Evolutionary conservation across 768 basidiomycete species (phyloP).

Genomic region (Neoboletus brunneissimus): DNA sequence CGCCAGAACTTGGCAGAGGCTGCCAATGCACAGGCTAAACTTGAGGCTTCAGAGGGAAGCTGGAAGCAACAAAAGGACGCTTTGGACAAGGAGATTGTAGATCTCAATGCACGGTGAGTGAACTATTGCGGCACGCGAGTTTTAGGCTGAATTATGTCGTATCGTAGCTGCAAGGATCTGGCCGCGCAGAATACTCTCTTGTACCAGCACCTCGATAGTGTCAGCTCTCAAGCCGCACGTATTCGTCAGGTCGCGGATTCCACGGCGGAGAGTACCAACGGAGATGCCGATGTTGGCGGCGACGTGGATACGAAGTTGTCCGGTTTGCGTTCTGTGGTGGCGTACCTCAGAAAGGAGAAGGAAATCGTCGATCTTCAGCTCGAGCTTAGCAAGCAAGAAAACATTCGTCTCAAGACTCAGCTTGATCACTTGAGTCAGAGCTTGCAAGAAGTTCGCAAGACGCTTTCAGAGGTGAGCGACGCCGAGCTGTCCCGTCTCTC

Average conservation of each 20-base stretch:
- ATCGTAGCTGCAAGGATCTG: slow-evolving; percentile 65
- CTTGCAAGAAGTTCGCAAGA: slow-evolving; percentile 66
- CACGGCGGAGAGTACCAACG: slow-evolving; percentile 36
- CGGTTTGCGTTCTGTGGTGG: slow-evolving; percentile 74
- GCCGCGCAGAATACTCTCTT: slow-evolving; percentile 71
- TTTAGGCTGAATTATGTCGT: neutral
- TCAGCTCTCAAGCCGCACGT: slow-evolving; percentile 78
- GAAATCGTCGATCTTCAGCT: slow-evolving; percentile 88
- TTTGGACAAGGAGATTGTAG: slow-evolving; percentile 73
- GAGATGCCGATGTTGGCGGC: slow-evolving; percentile 45
- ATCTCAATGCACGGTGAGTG: slow-evolving; percentile 65
- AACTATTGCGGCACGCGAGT: neutral
- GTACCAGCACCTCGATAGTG: slow-evolving; percentile 81
- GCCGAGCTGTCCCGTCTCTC: neutral
- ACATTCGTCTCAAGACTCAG: slow-evolving; percentile 66
- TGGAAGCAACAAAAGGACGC: slow-evolving; percentile 79
- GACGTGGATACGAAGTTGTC: slow-evolving; percentile 63
- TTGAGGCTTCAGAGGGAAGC: slow-evolving; percentile 67
- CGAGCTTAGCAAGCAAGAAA: slow-evolving; percentile 78
- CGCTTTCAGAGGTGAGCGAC: slow-evolving; percentile 62
- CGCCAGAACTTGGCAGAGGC: slow-evolving; percentile 60
- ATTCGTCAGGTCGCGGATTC: slow-evolving; percentile 70
- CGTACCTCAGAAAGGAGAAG: slow-evolving; percentile 86
- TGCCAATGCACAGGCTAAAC: slow-evolving; percentile 74
- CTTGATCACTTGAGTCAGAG: slow-evolving; percentile 69